Conservation (phyloP, 208 protist genomes). For the Trypanosoma avium region DNA sequence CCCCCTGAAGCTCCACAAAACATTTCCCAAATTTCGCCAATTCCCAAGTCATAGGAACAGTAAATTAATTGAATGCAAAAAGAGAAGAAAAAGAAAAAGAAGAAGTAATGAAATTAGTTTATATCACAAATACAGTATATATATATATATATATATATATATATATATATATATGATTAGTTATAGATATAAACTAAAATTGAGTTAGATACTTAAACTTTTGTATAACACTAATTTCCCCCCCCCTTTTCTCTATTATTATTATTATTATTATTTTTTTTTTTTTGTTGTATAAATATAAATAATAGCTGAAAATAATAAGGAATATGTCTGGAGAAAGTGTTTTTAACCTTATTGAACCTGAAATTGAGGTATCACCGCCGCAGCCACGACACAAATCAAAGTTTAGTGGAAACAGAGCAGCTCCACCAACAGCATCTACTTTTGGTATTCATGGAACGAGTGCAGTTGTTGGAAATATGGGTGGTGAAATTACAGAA, state of each 20-base stretch:
- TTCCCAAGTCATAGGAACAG: slow-evolving; percentile 41
- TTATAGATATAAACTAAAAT: too few species aligned
- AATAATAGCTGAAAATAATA: not conserved
- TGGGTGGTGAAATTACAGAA: slow-evolving; percentile 72
- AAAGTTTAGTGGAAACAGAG: slow-evolving; percentile 39
- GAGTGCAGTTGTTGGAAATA: slow-evolving; percentile 79
- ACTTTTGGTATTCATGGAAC: slow-evolving; percentile 90
- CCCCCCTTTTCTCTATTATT: slow-evolving; percentile 13
- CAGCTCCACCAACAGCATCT: slow-evolving; percentile 76
- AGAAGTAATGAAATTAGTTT: not conserved
- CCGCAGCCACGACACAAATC: slow-evolving; percentile 20
- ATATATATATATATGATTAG: too few species aligned
- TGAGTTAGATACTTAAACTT: too few species aligned
- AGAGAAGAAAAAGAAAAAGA: not conserved
- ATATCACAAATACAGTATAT: too few species aligned
- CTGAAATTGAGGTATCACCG: slow-evolving; percentile 13
- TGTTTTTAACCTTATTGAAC: slow-evolving; percentile 77
- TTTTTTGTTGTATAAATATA: not conserved
- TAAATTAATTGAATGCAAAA: not conserved
- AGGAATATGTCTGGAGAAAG: slow-evolving; percentile 84
- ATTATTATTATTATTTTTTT: slow-evolving; percentile 19
- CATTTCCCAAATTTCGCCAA: slow-evolving; percentile 53
- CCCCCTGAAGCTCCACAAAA: slow-evolving; percentile 46
- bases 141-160: too few species aligned
- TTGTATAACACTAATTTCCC: too few species aligned